Conservation (phyloP, 495 filamentous ascomycete genomes). For the Astrothelium subdiscretum region DNA sequence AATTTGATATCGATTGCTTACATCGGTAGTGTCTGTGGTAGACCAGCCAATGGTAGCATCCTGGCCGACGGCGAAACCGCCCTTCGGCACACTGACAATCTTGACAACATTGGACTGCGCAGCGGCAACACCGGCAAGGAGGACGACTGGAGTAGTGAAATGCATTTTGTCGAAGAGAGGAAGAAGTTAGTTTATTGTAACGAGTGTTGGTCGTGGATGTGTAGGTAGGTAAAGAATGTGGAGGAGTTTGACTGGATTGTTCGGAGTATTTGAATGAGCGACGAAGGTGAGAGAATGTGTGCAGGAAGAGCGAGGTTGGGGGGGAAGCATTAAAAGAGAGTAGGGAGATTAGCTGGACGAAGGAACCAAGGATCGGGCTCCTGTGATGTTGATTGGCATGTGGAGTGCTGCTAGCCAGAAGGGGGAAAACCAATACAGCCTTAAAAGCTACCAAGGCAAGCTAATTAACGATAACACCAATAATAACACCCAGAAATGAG, state of each 20-base stretch:
- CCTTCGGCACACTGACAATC: conserved; percentile 14
- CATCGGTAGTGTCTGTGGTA: conserved; percentile 14
- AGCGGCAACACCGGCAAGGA: conserved; percentile 18
- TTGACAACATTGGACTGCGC: conserved; percentile 19
- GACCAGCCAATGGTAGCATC: conserved; percentile 11
- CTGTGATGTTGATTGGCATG: neutral
- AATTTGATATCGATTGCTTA: conserved; percentile 7
- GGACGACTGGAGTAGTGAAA: conserved; percentile 6
- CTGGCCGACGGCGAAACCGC: conserved; percentile 12
- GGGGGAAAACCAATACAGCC: neutral
- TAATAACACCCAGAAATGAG: neutral
- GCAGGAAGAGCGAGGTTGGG: neutral
- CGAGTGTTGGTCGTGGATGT: neutral
- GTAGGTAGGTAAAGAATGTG: neutral
- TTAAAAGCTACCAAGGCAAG: neutral
- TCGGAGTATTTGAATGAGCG: neutral
- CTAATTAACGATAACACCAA: neutral
- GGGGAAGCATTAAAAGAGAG: neutral
- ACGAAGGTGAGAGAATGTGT: neutral
- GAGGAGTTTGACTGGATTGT: neutral
- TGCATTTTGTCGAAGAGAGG: neutral
- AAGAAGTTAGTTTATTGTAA: neutral
- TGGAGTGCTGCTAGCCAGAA: neutral
- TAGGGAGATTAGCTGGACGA: neutral
- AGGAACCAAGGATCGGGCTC: neutral